A percentile compares a stretch with the other conserved stretches of the same genome.
These are phyloP conservation scores for Lachnellula subtilissima DNA, from an alignment of 2,329 filamentous ascomycete genomes.

Conservation along the genomic window DNA sequence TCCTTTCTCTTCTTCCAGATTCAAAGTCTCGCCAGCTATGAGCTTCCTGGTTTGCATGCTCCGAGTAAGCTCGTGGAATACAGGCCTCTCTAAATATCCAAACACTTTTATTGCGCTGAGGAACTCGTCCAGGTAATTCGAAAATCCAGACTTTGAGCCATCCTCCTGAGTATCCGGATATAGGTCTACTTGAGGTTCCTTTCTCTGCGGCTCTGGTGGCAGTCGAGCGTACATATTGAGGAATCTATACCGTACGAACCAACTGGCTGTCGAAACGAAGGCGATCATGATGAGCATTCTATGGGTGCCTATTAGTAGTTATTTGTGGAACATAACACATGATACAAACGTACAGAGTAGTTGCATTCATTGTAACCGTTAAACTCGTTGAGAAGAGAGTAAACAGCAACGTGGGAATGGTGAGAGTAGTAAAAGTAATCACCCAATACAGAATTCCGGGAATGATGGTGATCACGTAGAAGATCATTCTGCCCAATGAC, in stretches of 20 bases:
- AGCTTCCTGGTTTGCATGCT: slow-evolving; percentile 98
- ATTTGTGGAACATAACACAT: slow-evolving; percentile 14
- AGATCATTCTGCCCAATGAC: slow-evolving; percentile 49
- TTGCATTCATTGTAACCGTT: slow-evolving; percentile 98
- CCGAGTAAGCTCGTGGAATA: slow-evolving; percentile 94
- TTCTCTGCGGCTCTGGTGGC: slow-evolving; percentile 89
- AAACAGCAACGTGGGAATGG: slow-evolving; percentile 83
- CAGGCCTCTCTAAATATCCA: slow-evolving; percentile 89
- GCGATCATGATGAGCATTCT: slow-evolving; percentile 73
- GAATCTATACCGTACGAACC: slow-evolving; percentile 92
- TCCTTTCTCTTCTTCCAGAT: slow-evolving; percentile 94
- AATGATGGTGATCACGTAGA: slow-evolving; percentile 50
- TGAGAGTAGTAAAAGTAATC: slow-evolving; percentile 82
- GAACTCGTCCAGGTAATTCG: slow-evolving; percentile 98
- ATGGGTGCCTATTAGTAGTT: slow-evolving; percentile 1
- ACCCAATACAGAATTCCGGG: slow-evolving; percentile 68
- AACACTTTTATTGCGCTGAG: slow-evolving; percentile 98
- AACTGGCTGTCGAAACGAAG: slow-evolving; percentile 79
- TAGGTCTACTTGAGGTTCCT: slow-evolving; percentile 90
- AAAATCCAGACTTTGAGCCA: slow-evolving; percentile 81
- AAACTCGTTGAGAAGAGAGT: slow-evolving; percentile 85
- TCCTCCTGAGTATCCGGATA: slow-evolving; percentile 91
- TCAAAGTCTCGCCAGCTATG: slow-evolving; percentile 90
- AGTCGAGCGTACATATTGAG: slow-evolving; percentile 95
- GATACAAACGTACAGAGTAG: slow-evolving; percentile 65